Percentiles rank a stretch among this genome's conserved stretches.
These are phyloP conservation scores for Monosporascus sp. DNA, from an alignment of 2,329 filamentous ascomycete genomes.

Conservation along the genomic window DNA sequence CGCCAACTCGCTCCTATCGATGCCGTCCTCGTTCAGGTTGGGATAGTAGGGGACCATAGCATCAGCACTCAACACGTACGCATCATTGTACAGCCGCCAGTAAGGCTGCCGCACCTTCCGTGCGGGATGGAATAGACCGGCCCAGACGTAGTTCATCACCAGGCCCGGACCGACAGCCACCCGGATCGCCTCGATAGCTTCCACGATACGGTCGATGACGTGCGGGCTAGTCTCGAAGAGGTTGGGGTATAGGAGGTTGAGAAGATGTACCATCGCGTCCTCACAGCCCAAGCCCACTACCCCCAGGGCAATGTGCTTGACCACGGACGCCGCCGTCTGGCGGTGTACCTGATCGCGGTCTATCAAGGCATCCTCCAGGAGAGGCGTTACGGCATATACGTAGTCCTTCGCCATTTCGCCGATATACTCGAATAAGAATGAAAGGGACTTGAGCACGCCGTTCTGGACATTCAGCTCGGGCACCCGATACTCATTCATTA, in stretches of 20 bases:
- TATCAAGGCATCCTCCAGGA: slow-evolving; percentile 94
- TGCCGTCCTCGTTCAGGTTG: slow-evolving; percentile 71
- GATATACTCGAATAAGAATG: slow-evolving; percentile 98
- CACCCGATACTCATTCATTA: slow-evolving; percentile 99
- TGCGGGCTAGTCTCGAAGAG: slow-evolving; percentile 97
- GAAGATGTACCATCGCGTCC: slow-evolving; percentile 95
- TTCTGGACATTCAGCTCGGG: slow-evolving; percentile 99
- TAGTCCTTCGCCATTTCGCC: slow-evolving; percentile 99
- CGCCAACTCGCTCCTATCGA: slow-evolving; percentile 74
- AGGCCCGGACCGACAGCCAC: slow-evolving; percentile 89
- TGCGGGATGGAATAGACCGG: slow-evolving; percentile 92
- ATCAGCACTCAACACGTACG: slow-evolving; percentile 89
- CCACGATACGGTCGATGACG: slow-evolving; percentile 96
- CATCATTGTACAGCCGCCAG: slow-evolving; percentile 95
- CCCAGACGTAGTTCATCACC: slow-evolving; percentile 98
- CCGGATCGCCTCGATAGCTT: slow-evolving; percentile 92
- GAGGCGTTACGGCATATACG: slow-evolving; percentile 92
- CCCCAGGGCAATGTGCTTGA: slow-evolving; percentile 95
- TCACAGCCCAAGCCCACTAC: slow-evolving; percentile 97
- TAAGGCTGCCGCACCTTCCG: slow-evolving; percentile 92
- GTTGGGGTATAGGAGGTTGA: slow-evolving; percentile 94
- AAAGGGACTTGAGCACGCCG: slow-evolving; percentile 92
- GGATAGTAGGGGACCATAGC: slow-evolving; percentile 97
- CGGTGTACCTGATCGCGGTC: slow-evolving; percentile 97
- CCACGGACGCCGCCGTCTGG: slow-evolving; percentile 91